Evolutionary conservation across 2,329 filamentous ascomycete genomes (phyloP).

Genomic region (Cytospora paraplurivora): DNA sequence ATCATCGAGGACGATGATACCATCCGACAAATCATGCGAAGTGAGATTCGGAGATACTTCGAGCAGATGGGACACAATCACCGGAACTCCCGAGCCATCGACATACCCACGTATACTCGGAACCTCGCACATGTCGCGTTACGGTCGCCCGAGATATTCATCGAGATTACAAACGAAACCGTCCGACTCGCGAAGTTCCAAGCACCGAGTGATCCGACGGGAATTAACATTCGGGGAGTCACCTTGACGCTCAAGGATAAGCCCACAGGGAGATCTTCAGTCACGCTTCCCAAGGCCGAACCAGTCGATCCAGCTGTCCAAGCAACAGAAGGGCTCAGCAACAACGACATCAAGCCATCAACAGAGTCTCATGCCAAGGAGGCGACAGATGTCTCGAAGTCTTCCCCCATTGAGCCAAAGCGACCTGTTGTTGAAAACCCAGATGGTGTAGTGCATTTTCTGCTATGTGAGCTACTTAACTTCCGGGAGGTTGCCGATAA

Average conservation of each 20-base stretch:
- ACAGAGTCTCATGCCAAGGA: slow-evolving; percentile 63
- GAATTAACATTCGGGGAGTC: slow-evolving; percentile 30
- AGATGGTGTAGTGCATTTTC: slow-evolving; percentile 92
- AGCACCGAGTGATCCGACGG: slow-evolving; percentile 37
- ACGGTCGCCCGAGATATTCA: slow-evolving; percentile 81
- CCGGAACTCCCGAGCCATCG: slow-evolving; percentile 57
- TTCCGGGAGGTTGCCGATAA: slow-evolving; percentile 93
- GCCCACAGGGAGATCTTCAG: slow-evolving; percentile 9
- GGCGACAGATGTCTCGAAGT: slow-evolving; percentile 66
- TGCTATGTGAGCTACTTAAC: slow-evolving; percentile 87
- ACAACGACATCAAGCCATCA: slow-evolving; percentile 59
- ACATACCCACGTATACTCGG: slow-evolving; percentile 73
- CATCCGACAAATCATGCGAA: slow-evolving; percentile 87
- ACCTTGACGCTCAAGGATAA: slow-evolving; percentile 25
- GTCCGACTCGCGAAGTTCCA: slow-evolving; percentile 68
- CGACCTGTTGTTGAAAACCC: slow-evolving; percentile 86
- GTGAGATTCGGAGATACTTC: slow-evolving; percentile 81
- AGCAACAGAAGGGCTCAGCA: slow-evolving; percentile 49
- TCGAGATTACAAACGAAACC: slow-evolving; percentile 84
- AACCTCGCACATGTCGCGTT: slow-evolving; percentile 78
- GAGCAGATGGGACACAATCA: slow-evolving; percentile 52
- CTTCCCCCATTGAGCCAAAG: slow-evolving; percentile 65
- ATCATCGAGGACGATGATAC: slow-evolving; percentile 93
- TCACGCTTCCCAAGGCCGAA: slow-evolving; percentile 39
- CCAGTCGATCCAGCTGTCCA: slow-evolving; percentile 48